phyloP scores from a whole-genome alignment of 2,329 filamentous ascomycete species.

The Trichoderma simmonsii region DNA sequence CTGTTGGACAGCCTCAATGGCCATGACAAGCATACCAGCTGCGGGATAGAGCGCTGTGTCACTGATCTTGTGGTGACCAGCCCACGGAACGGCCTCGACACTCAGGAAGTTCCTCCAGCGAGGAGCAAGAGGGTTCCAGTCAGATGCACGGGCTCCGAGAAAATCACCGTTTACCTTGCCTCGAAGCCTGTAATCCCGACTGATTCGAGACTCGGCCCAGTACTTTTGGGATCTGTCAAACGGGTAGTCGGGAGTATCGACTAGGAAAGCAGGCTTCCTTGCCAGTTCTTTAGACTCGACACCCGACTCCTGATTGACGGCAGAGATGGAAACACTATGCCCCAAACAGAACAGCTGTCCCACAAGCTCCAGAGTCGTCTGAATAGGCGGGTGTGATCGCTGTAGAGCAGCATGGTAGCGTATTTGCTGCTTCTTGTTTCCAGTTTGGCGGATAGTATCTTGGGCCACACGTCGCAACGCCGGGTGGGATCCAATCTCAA shows the following conservation, averaged over 20 bases:
- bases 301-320: neutral
- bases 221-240: slow-evolving; percentile 20
- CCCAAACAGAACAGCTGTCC: slow-evolving; percentile 6
- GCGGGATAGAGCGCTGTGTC: slow-evolving; percentile 33
- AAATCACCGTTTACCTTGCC: slow-evolving; percentile 27
- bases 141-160: slow-evolving; percentile 28
- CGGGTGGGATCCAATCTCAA: slow-evolving; percentile 14
- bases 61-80: slow-evolving; percentile 37
- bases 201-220: slow-evolving; percentile 17
- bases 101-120: slow-evolving; percentile 33
- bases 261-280: too few relatives aligned
- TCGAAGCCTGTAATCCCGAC: slow-evolving; percentile 26
- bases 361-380: neutral
- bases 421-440: neutral
- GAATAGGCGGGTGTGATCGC: neutral
- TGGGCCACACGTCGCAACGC: neutral
- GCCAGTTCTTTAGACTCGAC: too few relatives aligned
- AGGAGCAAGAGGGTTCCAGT: slow-evolving; percentile 33
- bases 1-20: slow-evolving; percentile 36
- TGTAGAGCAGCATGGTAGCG: neutral
- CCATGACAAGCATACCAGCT: slow-evolving; percentile 43
- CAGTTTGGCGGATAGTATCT: neutral
- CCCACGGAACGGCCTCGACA: slow-evolving; percentile 37
- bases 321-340: neutral
- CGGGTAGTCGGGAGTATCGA: slow-evolving; percentile 21